Conservation (phyloP, 352 stramenopile genomes). For the Thraustochytrium sp. region DNA sequence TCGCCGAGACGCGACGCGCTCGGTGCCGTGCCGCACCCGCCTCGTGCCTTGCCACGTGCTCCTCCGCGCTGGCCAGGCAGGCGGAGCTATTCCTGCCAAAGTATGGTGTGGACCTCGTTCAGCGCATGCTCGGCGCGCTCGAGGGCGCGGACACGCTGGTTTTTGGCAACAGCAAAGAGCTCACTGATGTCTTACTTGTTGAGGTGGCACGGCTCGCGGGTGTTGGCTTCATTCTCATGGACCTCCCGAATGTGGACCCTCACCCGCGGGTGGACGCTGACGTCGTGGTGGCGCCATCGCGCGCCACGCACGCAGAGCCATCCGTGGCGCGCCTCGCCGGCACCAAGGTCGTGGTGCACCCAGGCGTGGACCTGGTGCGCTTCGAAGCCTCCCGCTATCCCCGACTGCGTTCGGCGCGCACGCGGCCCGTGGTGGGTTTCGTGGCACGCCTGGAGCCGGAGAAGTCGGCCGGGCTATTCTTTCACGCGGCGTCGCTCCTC, state of each 20-base stretch:
- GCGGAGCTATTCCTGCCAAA: slow-evolving; percentile 30
- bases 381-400: not conserved
- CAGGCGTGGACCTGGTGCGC: not conserved
- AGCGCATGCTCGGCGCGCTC: slow-evolving; percentile 41
- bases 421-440: slow-evolving; percentile 42
- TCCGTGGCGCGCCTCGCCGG: not conserved
- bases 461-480: slow-evolving; percentile 53
- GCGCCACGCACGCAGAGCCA: not conserved
- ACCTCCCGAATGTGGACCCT: not conserved
- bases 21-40: too few species aligned
- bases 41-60: not conserved
- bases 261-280: not conserved
- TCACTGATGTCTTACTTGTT: slow-evolving; percentile 49
- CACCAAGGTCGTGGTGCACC: not conserved
- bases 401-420: not conserved
- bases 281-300: not conserved
- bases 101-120: slow-evolving; percentile 48
- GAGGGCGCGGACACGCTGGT: slow-evolving; percentile 50
- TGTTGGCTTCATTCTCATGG: not conserved
- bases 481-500: slow-evolving; percentile 33
- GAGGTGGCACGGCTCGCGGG: slow-evolving; percentile 45
- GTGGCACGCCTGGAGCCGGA: slow-evolving; percentile 49
- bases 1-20: too few species aligned
- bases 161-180: slow-evolving; percentile 51
- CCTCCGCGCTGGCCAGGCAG: not conserved